These are phyloP conservation scores for Fusarium verrucosum DNA, from an alignment of 2,329 filamentous ascomycete genomes.

Conservation along the genomic window DNA sequence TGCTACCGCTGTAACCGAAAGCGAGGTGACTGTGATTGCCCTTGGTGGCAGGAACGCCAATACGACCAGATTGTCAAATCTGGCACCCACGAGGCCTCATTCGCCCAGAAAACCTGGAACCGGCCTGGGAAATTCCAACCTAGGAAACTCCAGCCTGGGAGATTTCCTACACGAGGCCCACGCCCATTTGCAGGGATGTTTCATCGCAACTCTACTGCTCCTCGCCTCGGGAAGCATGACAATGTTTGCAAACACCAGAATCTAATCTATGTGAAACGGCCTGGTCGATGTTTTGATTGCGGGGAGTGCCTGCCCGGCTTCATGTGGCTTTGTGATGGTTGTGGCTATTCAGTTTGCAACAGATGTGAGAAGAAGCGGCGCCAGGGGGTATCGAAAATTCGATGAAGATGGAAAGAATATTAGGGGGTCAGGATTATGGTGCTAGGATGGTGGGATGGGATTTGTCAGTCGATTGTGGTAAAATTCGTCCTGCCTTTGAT, in stretches of 20 bases:
- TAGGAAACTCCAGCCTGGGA: no score
- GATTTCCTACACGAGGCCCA: not conserved
- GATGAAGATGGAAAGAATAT: no score
- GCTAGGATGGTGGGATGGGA: no score
- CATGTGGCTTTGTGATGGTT: not conserved
- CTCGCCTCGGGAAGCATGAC: no score
- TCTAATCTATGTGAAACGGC: not conserved
- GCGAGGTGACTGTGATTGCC: not conserved
- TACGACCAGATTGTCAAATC: not conserved
- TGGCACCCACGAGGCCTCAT: no score
- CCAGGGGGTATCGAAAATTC: not conserved
- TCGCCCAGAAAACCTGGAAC: no score
- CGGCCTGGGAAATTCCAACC: no score
- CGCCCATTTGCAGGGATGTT: not conserved
- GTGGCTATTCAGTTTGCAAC: not conserved
- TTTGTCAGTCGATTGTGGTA: no score
- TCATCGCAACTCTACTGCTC: not conserved
- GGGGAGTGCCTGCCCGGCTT: not conserved
- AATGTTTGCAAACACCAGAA: not conserved
- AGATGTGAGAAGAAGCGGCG: not conserved
- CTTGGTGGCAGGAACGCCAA: slow-evolving; percentile 6
- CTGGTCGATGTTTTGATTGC: not conserved
- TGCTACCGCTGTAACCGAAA: slow-evolving; percentile 6
- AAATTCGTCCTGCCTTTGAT: no score
- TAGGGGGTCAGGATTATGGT: no score